Percentiles rank a stretch among this genome's conserved stretches.
These are phyloP conservation scores for Tetraselmis striata DNA, from an alignment of 139 green algal genomes.

Conservation along the genomic window DNA sequence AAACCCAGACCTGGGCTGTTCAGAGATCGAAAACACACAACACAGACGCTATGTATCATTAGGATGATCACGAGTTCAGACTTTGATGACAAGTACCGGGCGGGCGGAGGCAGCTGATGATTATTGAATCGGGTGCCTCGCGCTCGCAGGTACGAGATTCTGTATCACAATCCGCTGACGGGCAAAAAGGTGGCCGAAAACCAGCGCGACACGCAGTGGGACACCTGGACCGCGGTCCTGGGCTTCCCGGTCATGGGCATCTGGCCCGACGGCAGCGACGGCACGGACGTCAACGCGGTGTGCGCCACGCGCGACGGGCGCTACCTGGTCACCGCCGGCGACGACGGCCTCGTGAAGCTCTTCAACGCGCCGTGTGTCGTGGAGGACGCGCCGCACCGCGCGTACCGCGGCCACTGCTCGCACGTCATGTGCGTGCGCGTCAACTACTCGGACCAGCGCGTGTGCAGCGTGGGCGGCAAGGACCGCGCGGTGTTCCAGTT, in stretches of 20 bases:
- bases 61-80: too few relatives aligned
- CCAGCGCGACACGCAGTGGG: slow-evolving; percentile 47
- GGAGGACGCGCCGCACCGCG: slow-evolving; percentile 50
- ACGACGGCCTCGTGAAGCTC: slow-evolving; percentile 55
- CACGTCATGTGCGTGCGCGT: slow-evolving; percentile 63
- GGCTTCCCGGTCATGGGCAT: slow-evolving; percentile 69
- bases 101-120: too few relatives aligned
- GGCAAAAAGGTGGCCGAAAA: slow-evolving; percentile 47
- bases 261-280: slow-evolving; percentile 45
- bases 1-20: too few relatives aligned
- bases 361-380: slow-evolving; percentile 69
- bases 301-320: slow-evolving; percentile 14
- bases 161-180: slow-evolving; percentile 53
- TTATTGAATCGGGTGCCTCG: too few relatives aligned
- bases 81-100: too few relatives aligned
- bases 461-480: slow-evolving; percentile 42
- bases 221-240: slow-evolving; percentile 49
- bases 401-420: slow-evolving; percentile 55
- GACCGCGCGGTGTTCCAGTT: slow-evolving; percentile 68
- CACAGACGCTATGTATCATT: too few relatives aligned
- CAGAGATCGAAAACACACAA: too few relatives aligned
- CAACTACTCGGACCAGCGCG: slow-evolving; percentile 16
- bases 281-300: slow-evolving; percentile 60
- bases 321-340: slow-evolving; percentile 39
- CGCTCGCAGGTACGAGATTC: slow-evolving; percentile 34